Conservation (phyloP, 2,329 filamentous ascomycete genomes). For the Myriosclerotinia duriaeana region DNA sequence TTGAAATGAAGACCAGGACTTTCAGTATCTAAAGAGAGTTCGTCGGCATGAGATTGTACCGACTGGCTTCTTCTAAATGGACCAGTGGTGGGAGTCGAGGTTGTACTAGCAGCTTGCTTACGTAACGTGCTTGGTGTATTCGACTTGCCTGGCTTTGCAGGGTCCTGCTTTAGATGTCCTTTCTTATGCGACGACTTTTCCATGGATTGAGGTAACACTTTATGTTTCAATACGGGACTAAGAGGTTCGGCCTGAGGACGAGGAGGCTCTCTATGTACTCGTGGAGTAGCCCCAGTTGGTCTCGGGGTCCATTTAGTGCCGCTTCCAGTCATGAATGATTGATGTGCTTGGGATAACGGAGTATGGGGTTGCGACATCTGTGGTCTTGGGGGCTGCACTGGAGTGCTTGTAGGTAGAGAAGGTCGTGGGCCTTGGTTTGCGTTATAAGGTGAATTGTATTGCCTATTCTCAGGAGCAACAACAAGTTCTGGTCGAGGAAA, state of each 20-base stretch:
- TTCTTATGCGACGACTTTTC: constrained; percentile 34
- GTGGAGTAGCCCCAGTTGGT: constrained; percentile 59
- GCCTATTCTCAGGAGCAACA: constrained; percentile 34
- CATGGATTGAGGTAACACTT: constrained; percentile 41
- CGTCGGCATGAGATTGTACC: constrained; percentile 49
- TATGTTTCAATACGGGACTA: constrained; percentile 51
- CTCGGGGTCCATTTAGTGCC: constrained; percentile 61
- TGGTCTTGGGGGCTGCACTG: constrained; percentile 26
- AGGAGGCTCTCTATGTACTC: constrained; percentile 42
- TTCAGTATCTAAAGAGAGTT: constrained; percentile 49
- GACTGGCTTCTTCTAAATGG: constrained; percentile 47
- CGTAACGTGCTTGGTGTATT: constrained; percentile 27
- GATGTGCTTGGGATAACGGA: constrained; percentile 29
- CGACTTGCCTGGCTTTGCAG: constrained; percentile 23
- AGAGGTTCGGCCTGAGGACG: constrained; percentile 60
- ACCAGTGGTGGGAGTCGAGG: constrained; percentile 39
- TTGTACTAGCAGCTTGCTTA: constrained; percentile 35
- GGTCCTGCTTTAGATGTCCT: constrained; percentile 24
- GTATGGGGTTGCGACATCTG: constrained; percentile 35
- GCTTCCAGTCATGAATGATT: constrained; percentile 35
- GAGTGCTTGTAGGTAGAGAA: constrained; percentile 17
- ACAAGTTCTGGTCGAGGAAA: constrained; percentile 30
- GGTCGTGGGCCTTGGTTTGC: constrained; percentile 33
- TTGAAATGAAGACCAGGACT: constrained; percentile 50
- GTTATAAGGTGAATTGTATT: constrained; percentile 42